A percentile compares a stretch with the other conserved stretches of the same genome.
Conservation (phyloP, 2,329 filamentous ascomycete genomes). For the Penicillium sclerotigenum region DNA sequence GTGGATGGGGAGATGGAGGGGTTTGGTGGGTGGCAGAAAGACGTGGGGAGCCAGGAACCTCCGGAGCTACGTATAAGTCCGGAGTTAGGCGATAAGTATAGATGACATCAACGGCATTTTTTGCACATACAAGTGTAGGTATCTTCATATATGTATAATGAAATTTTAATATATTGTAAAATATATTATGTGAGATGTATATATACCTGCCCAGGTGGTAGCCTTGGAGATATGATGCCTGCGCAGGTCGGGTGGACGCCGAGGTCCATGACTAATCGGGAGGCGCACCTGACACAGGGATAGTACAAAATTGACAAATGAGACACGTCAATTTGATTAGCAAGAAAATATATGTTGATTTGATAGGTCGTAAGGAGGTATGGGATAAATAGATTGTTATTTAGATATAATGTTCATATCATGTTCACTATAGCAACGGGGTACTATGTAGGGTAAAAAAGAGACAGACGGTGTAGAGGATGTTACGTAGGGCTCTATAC, state of each 20-base stretch:
- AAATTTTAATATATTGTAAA: neutral
- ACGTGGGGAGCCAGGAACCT: neutral
- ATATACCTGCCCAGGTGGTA: too few species aligned
- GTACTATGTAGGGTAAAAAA: neutral
- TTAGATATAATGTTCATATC: too few species aligned
- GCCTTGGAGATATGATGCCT: neutral
- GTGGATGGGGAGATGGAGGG: constrained; percentile 20
- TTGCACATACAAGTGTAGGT: too few species aligned
- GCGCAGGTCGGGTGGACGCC: neutral
- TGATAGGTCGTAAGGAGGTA: neutral
- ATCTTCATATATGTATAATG: neutral
- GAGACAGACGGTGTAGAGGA: neutral
- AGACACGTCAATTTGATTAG: neutral
- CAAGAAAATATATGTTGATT: neutral
- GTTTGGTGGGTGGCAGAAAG: constrained; percentile 4
- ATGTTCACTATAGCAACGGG: constrained; percentile 2
- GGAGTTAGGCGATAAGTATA: neutral
- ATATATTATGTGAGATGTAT: neutral
- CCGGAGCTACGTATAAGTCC: neutral
- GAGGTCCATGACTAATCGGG: neutral
- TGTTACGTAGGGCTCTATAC: neutral
- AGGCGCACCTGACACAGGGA: neutral
- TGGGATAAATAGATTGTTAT: neutral
- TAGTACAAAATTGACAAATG: neutral
- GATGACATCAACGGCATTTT: neutral